A percentile compares a stretch with the other conserved stretches of the same genome.
phyloP scores from a whole-genome alignment of 2,329 filamentous ascomycete species.

The Scedosporium minutisporum region DNA sequence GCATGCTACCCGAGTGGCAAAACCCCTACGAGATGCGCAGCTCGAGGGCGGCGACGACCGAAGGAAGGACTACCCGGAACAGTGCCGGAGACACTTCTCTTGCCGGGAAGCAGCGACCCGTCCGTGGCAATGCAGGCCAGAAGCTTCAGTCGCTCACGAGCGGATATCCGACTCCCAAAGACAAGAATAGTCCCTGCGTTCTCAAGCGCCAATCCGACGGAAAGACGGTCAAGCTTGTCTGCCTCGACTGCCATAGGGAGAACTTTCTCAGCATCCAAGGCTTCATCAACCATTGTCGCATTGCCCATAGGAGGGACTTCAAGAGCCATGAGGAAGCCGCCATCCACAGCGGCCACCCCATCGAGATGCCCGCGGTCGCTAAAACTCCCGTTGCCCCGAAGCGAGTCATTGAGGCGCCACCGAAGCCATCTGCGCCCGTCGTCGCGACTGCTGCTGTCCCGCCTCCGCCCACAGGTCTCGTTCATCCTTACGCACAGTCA shows the following conservation, averaged over 20 bases:
- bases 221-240: slow-evolving; percentile 80
- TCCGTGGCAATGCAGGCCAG: slow-evolving; percentile 42
- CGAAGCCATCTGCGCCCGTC: slow-evolving; percentile 10
- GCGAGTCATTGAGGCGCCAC: slow-evolving; percentile 30
- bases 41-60: slow-evolving; percentile 38
- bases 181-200: slow-evolving; percentile 73
- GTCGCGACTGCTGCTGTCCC: slow-evolving; percentile 9
- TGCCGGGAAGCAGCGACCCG: slow-evolving; percentile 39
- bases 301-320: slow-evolving; percentile 86
- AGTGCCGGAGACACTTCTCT: slow-evolving; percentile 40
- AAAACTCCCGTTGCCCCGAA: slow-evolving; percentile 18
- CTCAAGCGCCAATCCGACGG: slow-evolving; percentile 73
- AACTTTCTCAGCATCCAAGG: slow-evolving; percentile 95
- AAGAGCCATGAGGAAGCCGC: slow-evolving; percentile 95
- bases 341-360: slow-evolving; percentile 71
- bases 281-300: slow-evolving; percentile 98
- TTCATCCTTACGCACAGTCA: slow-evolving; percentile 52
- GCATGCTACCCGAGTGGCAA: slow-evolving; percentile 39
- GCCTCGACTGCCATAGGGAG: slow-evolving; percentile 74
- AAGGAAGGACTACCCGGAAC: slow-evolving; percentile 73
- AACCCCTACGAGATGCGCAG: slow-evolving; percentile 30
- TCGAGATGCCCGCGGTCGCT: slow-evolving; percentile 57
- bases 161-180: slow-evolving; percentile 65
- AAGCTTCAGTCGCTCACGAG: slow-evolving; percentile 61
- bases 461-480: slow-evolving; percentile 35